Conservation (phyloP, 257 asterid species). For the Primulina eburnea region DNA sequence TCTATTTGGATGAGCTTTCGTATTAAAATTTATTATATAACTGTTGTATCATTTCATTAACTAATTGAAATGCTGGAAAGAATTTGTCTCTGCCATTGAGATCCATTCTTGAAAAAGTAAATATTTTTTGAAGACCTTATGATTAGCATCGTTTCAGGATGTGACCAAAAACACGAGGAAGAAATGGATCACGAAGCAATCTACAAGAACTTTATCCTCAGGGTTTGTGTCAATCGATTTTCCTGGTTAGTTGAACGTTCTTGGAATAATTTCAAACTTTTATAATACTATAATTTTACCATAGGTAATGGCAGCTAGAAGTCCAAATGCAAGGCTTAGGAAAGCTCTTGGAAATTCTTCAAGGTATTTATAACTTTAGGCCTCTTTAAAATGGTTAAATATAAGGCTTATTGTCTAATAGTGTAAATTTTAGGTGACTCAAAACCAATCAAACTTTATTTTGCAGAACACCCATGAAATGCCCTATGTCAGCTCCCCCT, state of each 20-base stretch:
- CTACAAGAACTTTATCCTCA: slow-evolving; percentile 75
- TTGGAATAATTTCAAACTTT: not conserved
- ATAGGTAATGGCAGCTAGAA: slow-evolving; percentile 97
- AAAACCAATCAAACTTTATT: not conserved
- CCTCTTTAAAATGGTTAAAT: not conserved
- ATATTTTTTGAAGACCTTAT: not conserved
- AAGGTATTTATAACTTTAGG: slow-evolving; percentile 35
- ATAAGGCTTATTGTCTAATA: not conserved
- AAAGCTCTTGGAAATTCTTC: slow-evolving; percentile 66
- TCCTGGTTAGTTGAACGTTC: slow-evolving; percentile 7
- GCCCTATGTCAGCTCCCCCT: slow-evolving; percentile 88
- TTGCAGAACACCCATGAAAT: slow-evolving; percentile 61
- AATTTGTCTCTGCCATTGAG: not conserved
- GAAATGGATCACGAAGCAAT: slow-evolving; percentile 88
- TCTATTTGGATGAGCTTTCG: not conserved
- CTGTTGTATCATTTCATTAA: not conserved
- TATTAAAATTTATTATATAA: too few relatives aligned
- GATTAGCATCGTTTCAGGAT: slow-evolving; percentile 54
- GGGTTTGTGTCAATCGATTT: slow-evolving; percentile 50
- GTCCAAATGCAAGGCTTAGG: slow-evolving; percentile 76
- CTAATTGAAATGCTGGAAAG: not conserved
- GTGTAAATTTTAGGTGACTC: slow-evolving; percentile 2
- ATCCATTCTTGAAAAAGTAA: not conserved
- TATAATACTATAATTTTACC: slow-evolving; percentile 12
- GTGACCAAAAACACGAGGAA: slow-evolving; percentile 87